Percentiles rank a stretch among this genome's conserved stretches.
Conservation (phyloP, 352 stramenopile genomes). For the Blastocystis sp. region DNA sequence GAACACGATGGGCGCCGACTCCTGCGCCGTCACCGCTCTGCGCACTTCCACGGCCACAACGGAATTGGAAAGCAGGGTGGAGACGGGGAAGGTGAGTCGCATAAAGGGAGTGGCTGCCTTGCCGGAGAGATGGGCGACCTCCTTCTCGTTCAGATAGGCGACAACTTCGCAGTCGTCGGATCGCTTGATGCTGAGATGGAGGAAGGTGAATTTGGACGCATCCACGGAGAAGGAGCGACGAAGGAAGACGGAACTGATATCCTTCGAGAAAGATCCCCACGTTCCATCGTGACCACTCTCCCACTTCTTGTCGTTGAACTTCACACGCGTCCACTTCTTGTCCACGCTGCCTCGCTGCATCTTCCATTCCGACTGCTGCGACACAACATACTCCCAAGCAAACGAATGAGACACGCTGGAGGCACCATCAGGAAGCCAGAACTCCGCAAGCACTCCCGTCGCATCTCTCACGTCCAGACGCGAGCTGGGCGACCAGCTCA, state of each 20-base stretch:
- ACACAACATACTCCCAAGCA: not conserved
- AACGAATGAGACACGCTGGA: not conserved
- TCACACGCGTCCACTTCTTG: not conserved
- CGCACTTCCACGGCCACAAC: not conserved
- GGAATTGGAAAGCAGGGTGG: not conserved
- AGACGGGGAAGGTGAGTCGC: not conserved
- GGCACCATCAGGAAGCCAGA: not conserved
- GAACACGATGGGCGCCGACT: not conserved
- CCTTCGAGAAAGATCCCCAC: not conserved
- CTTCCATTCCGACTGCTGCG: not conserved
- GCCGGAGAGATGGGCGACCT: too few relatives aligned
- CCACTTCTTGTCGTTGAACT: not conserved
- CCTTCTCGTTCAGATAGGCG: not conserved
- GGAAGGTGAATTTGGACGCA: not conserved
- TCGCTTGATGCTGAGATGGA: not conserved
- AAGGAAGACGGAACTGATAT: not conserved
- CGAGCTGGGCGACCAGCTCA: not conserved
- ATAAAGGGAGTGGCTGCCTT: too few relatives aligned
- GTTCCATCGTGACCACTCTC: not conserved
- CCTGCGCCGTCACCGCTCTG: not conserved
- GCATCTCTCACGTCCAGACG: not conserved
- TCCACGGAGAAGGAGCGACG: not conserved
- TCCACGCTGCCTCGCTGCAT: not conserved
- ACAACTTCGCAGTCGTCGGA: not conserved
- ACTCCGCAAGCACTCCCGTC: not conserved